Evolutionary conservation across 108 stramenopile species (phyloP).

Genomic region (Conticribra guillardii): DNA sequence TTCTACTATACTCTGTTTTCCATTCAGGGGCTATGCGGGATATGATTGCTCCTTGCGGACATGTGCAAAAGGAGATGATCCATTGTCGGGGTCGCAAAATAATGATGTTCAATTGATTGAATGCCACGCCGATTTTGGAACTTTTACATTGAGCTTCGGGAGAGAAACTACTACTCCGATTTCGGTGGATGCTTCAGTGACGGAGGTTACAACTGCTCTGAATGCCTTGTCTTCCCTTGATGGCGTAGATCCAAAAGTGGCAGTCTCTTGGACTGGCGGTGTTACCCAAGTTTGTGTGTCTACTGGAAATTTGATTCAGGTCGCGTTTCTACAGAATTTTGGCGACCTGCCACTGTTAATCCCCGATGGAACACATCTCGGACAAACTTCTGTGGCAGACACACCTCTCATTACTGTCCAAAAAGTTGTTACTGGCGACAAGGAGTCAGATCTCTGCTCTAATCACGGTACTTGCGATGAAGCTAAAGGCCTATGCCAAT

Average conservation of each 20-base stretch:
- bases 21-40: slow-evolving; percentile 69
- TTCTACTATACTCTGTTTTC: too few species aligned
- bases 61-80: slow-evolving; percentile 81
- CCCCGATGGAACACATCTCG: slow-evolving; percentile 53
- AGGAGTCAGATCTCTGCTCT: slow-evolving; percentile 63
- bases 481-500: slow-evolving; percentile 49
- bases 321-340: slow-evolving; percentile 74
- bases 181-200: slow-evolving; percentile 60
- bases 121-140: slow-evolving; percentile 68
- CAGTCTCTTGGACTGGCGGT: slow-evolving; percentile 37
- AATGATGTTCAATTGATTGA: slow-evolving; percentile 69
- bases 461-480: slow-evolving; percentile 67
- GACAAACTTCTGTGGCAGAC: slow-evolving; percentile 43
- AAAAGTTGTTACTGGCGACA: slow-evolving; percentile 58
- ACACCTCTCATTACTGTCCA: slow-evolving; percentile 48
- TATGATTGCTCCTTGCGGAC: slow-evolving; percentile 63
- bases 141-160: slow-evolving; percentile 70
- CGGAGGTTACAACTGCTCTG: slow-evolving; percentile 51
- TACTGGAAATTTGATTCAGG: slow-evolving; percentile 49
- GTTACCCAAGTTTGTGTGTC: slow-evolving; percentile 46
- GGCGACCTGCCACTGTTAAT: slow-evolving; percentile 56
- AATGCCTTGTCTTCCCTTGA: slow-evolving; percentile 57
- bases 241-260: slow-evolving; percentile 34
- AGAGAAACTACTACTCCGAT: slow-evolving; percentile 61
- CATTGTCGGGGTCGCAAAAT: slow-evolving; percentile 53